Conservation (phyloP, 768 basidiomycete species). For the Tubosaeta brunneosetosa region DNA sequence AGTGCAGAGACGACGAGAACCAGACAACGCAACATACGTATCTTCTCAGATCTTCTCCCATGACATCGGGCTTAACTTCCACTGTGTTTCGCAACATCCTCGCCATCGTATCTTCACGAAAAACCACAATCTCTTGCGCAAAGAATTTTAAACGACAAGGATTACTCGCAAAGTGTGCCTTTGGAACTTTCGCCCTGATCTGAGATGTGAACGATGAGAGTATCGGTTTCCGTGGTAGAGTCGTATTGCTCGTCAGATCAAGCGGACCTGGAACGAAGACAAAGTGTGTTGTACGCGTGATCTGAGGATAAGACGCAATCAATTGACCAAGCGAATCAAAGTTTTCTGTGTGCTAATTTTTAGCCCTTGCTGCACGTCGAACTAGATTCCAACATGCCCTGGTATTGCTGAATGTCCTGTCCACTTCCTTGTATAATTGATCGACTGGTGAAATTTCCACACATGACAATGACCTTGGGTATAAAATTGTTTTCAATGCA, state of each 20-base stretch:
- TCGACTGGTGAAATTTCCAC: constrained; percentile 90
- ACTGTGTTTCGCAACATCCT: constrained; percentile 90
- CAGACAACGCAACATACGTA: constrained; percentile 54
- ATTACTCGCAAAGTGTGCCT: constrained; percentile 80
- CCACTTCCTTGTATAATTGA: constrained; percentile 76
- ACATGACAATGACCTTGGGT: constrained; percentile 86
- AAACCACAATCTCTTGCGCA: constrained; percentile 92
- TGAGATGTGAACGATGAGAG: constrained; percentile 69
- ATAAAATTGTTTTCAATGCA: constrained; percentile 84
- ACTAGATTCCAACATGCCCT: constrained; percentile 47
- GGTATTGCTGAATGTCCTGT: constrained; percentile 76
- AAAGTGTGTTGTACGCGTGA: constrained; percentile 80
- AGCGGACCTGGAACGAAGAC: constrained; percentile 92
- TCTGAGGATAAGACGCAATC: constrained; percentile 72
- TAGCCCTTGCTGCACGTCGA: neutral
- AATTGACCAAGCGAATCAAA: constrained; percentile 86
- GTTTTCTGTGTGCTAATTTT: constrained; percentile 51
- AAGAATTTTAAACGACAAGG: constrained; percentile 95
- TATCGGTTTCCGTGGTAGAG: constrained; percentile 77
- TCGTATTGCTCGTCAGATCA: constrained; percentile 78
- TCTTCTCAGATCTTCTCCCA: constrained; percentile 78
- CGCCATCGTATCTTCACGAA: constrained; percentile 89
- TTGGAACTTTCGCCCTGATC: constrained; percentile 69
- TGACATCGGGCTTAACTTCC: constrained; percentile 76
- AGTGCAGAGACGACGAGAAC: neutral